Base-by-base conservation (phyloP, 2,329 filamentous ascomycete species). In the Juglanconis oblonga region DNA sequence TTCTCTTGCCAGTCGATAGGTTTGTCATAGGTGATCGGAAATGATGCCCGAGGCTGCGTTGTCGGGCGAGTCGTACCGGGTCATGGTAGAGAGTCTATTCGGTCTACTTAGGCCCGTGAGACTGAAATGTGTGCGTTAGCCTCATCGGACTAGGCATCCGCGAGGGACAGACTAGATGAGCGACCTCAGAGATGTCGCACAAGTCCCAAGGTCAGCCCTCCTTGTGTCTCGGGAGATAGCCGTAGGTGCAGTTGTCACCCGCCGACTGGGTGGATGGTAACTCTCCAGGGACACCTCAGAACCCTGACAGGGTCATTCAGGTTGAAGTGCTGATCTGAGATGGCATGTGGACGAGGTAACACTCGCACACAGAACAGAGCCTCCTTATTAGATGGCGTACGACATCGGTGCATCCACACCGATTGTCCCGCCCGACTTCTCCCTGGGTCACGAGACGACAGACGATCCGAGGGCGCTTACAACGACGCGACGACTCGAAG, bases 91-190 rank as follows among this genome's bases (percentile, higher is more conserved):
- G 32, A 17, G 17, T 32, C 24, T 33, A 49, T 48, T 35, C 48
- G 49, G 36, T 61, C 29, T 54, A 61, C 40, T 61, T 35, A 42
- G 51, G 50, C 50, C 11, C 32, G 54, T 57, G 38, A 52, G 36
- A 45, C 31, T 60, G 53, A 6, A 24, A n/a, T 47, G 45, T 17
- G 31, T 50, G 31, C 5, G 8, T 48, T 9, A 49, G 57, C 50
- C 44, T 52, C 54, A 33, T 54, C 38, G 42, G 35, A 31, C 44
- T 24, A 56, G 51, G 48, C 42, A 24, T 17, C 45, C 29, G 56
- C n/a, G n/a, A 44, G 33, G n/a, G 24, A 40, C 52, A 14, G 48
- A 29, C 33, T 31, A 14, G 14, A 24, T 38, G 13, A 24, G 14
- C 11, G 36, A 42, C 13, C 51, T 52, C 35, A n/a, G 38, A 51